Percentiles rank a stretch among this genome's conserved stretches.
These are phyloP conservation scores for Plasmopara muralis DNA, from an alignment of 352 stramenopile species.

Conservation along the genomic window DNA sequence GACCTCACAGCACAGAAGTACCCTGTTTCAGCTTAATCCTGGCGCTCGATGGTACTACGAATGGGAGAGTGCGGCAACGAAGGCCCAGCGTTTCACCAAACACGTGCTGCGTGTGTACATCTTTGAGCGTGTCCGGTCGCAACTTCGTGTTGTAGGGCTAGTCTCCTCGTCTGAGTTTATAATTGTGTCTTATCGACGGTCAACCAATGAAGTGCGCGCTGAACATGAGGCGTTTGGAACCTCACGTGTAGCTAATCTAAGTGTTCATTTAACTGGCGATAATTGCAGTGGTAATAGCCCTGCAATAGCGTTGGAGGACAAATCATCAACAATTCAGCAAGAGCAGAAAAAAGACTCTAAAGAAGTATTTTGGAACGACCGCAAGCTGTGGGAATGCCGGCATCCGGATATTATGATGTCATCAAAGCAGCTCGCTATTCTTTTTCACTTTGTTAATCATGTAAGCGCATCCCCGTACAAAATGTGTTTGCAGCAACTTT, in stretches of 20 bases:
- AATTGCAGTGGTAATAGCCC: background rate
- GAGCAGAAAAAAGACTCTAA: conserved; percentile 11
- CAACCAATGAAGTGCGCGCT: conserved; percentile 32
- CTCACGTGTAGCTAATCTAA: conserved; percentile 6
- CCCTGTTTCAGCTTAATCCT: conserved; percentile 61
- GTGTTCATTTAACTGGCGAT: background rate
- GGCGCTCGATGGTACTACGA: conserved; percentile 64
- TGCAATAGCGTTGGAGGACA: conserved; percentile 1
- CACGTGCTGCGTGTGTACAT: conserved; percentile 57
- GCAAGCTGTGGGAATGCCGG: conserved; percentile 40
- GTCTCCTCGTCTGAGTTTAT: conserved; percentile 48
- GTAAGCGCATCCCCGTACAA: conserved; percentile 28
- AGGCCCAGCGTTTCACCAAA: conserved; percentile 55
- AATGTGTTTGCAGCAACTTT: conserved; percentile 24
- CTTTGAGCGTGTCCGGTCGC: conserved; percentile 24
- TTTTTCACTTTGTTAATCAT: conserved; percentile 35
- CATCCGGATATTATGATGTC: conserved; percentile 32
- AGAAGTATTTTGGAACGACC: conserved; percentile 23
- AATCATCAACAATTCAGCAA: background rate
- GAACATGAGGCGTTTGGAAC: conserved; percentile 25
- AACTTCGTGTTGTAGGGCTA: conserved; percentile 38
- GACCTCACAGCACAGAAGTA: too few species aligned
- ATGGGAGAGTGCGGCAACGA: conserved; percentile 60
- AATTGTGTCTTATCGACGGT: conserved; percentile 59
- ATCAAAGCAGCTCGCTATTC: conserved; percentile 45